phyloP scores from a whole-genome alignment of 768 basidiomycete species.

The Candolleomyces efflorescens region DNA sequence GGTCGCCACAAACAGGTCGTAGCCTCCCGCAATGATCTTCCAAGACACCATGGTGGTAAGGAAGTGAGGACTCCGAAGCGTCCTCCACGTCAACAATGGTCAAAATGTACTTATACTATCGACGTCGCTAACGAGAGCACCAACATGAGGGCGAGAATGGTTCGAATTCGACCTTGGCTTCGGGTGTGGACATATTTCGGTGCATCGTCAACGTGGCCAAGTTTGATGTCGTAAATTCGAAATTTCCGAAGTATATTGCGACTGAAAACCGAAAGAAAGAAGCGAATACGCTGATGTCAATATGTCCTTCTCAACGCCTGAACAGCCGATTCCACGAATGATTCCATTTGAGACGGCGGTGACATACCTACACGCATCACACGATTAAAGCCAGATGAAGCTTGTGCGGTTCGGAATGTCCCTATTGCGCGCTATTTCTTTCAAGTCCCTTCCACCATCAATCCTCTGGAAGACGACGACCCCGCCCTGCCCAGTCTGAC shows the following conservation, averaged over 20 bases:
- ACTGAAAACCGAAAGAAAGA: not conserved
- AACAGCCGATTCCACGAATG: too few species aligned
- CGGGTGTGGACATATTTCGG: not conserved
- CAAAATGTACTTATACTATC: not conserved
- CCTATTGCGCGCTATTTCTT: slow-evolving; percentile 51
- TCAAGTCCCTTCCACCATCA: slow-evolving; percentile 47
- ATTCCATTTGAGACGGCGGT: too few species aligned
- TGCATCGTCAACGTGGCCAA: not conserved
- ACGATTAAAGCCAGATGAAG: slow-evolving; percentile 36
- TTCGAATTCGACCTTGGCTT: not conserved
- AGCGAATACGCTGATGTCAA: not conserved
- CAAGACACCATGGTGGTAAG: slow-evolving; percentile 52
- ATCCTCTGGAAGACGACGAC: slow-evolving; percentile 54
- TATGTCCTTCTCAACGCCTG: too few species aligned
- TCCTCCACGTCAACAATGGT: too few species aligned
- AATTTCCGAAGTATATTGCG: not conserved
- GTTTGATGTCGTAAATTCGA: not conserved
- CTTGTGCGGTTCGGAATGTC: slow-evolving; percentile 47
- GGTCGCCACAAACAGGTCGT: slow-evolving; percentile 53
- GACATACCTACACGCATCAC: too few species aligned
- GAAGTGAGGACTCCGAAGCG: not conserved
- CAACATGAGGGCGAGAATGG: not conserved
- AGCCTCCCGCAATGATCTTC: slow-evolving; percentile 66
- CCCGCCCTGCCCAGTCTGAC: slow-evolving; percentile 48
- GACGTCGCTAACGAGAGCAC: not conserved